phyloP scores from a whole-genome alignment of 73 alveolate genomes.

The Paramecium tetraurelia region DNA sequence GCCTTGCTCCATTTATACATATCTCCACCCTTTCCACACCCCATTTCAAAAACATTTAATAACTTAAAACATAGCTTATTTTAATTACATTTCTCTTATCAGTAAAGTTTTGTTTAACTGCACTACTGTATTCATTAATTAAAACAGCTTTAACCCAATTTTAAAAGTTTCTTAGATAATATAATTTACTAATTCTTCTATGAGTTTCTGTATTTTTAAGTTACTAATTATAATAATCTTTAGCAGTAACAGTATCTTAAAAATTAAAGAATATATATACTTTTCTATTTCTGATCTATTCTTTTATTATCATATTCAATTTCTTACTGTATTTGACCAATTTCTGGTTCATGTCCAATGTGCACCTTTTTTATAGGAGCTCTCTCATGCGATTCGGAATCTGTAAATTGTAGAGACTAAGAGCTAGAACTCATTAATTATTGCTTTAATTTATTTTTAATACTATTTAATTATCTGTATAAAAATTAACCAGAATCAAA shows the following conservation, averaged over 20 bases:
- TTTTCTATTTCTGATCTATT: neutral
- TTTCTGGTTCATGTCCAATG: neutral
- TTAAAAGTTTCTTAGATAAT: conserved; percentile 12
- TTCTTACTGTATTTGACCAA: neutral
- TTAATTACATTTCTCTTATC: neutral
- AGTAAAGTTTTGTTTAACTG: neutral
- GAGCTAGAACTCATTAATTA: neutral
- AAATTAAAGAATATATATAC: neutral
- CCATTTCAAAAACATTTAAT: neutral
- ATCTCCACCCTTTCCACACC: conserved; percentile 38
- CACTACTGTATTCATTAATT: neutral
- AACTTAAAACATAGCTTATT: neutral
- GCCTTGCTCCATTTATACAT: conserved; percentile 9
- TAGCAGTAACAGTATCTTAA: neutral
- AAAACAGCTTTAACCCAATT: conserved; percentile 42
- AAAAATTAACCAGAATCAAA: too few species aligned
- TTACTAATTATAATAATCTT: neutral
- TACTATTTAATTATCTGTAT: too few species aligned
- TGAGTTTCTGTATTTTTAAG: neutral
- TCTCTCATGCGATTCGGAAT: neutral
- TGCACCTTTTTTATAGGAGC: neutral
- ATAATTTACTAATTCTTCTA: neutral
- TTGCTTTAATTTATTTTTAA: too few species aligned
- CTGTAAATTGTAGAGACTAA: neutral
- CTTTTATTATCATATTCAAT: neutral